Evolutionary conservation across 106 monocot genomes (phyloP).

Genomic region (Dendrobium nobile): DNA sequence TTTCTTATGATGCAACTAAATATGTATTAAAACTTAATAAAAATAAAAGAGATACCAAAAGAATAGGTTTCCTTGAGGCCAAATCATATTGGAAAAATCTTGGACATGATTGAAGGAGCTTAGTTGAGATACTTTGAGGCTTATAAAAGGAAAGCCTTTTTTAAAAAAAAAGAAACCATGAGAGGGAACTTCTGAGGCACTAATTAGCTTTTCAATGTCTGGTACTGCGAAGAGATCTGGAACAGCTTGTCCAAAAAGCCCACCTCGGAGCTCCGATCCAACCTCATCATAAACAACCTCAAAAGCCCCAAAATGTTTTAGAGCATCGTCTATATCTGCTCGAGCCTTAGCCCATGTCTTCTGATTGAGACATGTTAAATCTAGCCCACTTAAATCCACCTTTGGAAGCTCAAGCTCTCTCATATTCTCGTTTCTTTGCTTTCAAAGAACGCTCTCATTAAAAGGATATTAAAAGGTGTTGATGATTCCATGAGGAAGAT

Average conservation of each 20-base stretch:
- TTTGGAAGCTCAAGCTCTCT: slow-evolving; percentile 4
- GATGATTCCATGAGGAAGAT: too few species aligned
- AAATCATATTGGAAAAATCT: too few species aligned
- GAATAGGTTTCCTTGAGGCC: neutral
- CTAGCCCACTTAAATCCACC: slow-evolving; percentile 18
- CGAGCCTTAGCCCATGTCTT: neutral
- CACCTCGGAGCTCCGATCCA: neutral
- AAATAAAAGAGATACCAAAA: neutral
- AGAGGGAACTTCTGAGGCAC: neutral
- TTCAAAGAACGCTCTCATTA: too few species aligned
- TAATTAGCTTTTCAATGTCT: neutral
- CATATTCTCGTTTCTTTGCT: too few species aligned
- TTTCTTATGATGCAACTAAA: too few species aligned
- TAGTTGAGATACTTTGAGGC: neutral
- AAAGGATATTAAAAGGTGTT: too few species aligned
- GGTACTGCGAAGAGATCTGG: slow-evolving; percentile 3
- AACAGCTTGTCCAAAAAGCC: slow-evolving; percentile 1
- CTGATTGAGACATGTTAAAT: neutral
- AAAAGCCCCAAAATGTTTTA: slow-evolving; percentile 10
- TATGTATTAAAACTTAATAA: neutral
- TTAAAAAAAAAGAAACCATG: neutral
- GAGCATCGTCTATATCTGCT: neutral
- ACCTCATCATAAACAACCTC: slow-evolving; percentile 4
- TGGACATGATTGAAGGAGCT: neutral
- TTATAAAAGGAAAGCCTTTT: neutral